These are phyloP conservation scores for Tricholoma bakamatsutake DNA, from an alignment of 768 basidiomycete genomes.

Conservation along the genomic window DNA sequence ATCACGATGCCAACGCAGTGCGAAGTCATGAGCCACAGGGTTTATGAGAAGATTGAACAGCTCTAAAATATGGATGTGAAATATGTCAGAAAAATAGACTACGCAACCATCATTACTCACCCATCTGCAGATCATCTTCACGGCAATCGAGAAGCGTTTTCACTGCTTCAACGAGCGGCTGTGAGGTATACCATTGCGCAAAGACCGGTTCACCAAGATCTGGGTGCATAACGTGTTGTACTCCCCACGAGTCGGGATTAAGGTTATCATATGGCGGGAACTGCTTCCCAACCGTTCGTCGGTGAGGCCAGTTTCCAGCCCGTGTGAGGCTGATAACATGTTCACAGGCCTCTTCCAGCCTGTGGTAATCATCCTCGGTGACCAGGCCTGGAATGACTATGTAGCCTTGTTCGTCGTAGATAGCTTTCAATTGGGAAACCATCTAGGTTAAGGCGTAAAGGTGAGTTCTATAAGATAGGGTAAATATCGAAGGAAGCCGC, in stretches of 20 bases:
- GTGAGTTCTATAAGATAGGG: no score
- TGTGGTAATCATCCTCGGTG: conserved; percentile 27
- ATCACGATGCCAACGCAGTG: conserved; percentile 77
- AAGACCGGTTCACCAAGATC: conserved; percentile 55
- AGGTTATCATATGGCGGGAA: conserved; percentile 65
- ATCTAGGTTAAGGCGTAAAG: conserved; percentile 3
- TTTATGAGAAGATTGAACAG: conserved; percentile 75
- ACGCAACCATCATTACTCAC: conserved; percentile 31
- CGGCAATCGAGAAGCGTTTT: conserved; percentile 47
- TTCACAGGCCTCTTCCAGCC: conserved; percentile 46
- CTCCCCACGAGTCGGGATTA: conserved; percentile 70
- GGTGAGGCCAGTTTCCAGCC: conserved; percentile 53
- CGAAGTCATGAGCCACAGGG: conserved; percentile 57
- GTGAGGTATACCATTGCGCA: conserved; percentile 62
- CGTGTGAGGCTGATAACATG: conserved; percentile 49
- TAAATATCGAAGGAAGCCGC: no score
- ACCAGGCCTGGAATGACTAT: conserved; percentile 58
- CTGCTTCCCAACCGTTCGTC: conserved; percentile 71
- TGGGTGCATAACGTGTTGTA: conserved; percentile 81
- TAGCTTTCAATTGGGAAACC: conserved; percentile 30
- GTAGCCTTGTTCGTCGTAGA: conserved; percentile 61
- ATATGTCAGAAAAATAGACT: background rate
- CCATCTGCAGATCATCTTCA: conserved; percentile 66
- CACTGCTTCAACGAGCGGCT: conserved; percentile 37
- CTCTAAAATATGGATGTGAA: conserved; percentile 33